Conservation (phyloP, 2,329 filamentous ascomycete genomes). For the Ceratocystis cacaofunesta region DNA sequence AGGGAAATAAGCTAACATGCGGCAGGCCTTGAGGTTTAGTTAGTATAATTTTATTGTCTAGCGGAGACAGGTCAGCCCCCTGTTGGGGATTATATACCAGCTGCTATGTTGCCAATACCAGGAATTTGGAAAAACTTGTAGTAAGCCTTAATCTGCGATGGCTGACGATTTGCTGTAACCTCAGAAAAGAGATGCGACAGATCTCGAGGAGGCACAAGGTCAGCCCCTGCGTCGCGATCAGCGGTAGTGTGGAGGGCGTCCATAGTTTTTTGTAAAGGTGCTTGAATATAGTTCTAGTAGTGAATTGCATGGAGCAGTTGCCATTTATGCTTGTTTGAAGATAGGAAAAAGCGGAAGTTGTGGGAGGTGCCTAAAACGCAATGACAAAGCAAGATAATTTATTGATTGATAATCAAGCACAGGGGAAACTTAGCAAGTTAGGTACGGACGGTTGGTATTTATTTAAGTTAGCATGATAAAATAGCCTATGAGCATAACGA, state of each 20-base stretch:
- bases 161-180: slow-evolving; percentile 46
- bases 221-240: background rate
- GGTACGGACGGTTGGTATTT: too few species aligned
- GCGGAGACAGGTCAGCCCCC: slow-evolving; percentile 17
- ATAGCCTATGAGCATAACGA: background rate
- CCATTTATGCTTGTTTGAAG: background rate
- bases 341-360: background rate
- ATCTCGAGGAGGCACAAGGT: slow-evolving; percentile 44
- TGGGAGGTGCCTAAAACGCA: background rate
- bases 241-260: background rate
- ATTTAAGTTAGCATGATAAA: background rate
- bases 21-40: slow-evolving; percentile 48
- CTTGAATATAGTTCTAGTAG: background rate
- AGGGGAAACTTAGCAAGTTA: background rate
- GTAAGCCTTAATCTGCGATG: slow-evolving; percentile 61
- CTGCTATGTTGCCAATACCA: slow-evolving; percentile 46
- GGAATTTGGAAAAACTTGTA: slow-evolving; percentile 69
- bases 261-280: background rate
- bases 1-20: slow-evolving; percentile 70
- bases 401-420: slow-evolving; percentile 16
- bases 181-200: slow-evolving; percentile 66
- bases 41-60: background rate
- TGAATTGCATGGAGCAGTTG: background rate
- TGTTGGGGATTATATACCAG: slow-evolving; percentile 32
- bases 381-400: slow-evolving; percentile 1